Evolutionary conservation across 192 early-diverging fungal species (phyloP), one percentile per base, ranked within the genome.

Genomic region (Pecoramyces ruminantium): DNA sequence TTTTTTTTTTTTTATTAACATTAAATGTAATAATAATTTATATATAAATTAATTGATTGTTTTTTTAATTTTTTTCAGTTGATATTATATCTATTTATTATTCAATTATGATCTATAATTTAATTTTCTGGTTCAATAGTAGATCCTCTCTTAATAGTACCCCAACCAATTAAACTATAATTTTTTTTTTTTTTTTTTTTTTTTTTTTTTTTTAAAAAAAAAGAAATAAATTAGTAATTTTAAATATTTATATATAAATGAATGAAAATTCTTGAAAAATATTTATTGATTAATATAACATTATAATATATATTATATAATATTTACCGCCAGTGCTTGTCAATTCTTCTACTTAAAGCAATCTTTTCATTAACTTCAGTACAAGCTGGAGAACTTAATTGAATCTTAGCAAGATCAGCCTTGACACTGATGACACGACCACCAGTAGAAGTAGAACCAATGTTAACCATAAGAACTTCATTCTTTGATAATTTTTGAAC

Each of bases 331-430:
- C 98, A 99, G 87, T 97, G 94, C 87, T 95, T 94, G 83, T 97
- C 96, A 85, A 98, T 98, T 87, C 96, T 92, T 85, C 98, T 87
- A 79, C 94, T 95, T 58, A 98, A 86, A 4, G 98, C 96, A 82
- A 99, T 95, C 88, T 96, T 98, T 83, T 98, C 97, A 79, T 93
- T 94, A 30, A 93, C 88, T 84, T 99, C 97, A 67, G 97, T 96
- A 88, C 98, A 99, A 30, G 96, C 93, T 18, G 96, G 93, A 81
- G 91, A 92, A 58, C 90, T 95, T 79, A 99, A 90, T 18, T 92
- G 85, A 84, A 99, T 95, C 91, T 96, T 97, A 79, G 98, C 98
- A 84, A 96, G 85, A 87, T 96, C 95, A 79, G 90, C 92, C 90
- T 95, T 98, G 80, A 99, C 96, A 80, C 92, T 92, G 39, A 96